Conservation (phyloP, 768 basidiomycete species). For the Gloeophyllum trabeum region DNA sequence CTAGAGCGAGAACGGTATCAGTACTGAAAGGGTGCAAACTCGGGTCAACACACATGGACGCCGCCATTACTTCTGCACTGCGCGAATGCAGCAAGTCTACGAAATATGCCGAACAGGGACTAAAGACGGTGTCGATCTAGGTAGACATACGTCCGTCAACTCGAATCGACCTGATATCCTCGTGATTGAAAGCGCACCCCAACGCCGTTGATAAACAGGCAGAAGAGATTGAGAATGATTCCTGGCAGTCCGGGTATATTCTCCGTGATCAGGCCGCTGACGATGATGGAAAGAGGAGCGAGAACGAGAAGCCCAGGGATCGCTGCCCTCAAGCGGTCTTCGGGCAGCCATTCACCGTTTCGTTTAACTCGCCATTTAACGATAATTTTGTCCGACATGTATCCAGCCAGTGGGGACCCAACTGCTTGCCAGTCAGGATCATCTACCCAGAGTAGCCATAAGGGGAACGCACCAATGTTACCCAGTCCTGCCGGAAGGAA, state of each 20-base stretch:
- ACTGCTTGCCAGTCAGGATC: slow-evolving; percentile 27
- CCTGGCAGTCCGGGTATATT: slow-evolving; percentile 40
- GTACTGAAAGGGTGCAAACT: neutral
- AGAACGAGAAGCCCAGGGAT: slow-evolving; percentile 34
- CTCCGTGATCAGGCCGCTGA: slow-evolving; percentile 36
- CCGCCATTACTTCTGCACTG: slow-evolving; percentile 57
- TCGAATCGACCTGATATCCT: neutral
- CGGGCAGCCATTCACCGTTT: slow-evolving; percentile 51
- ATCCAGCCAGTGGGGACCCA: slow-evolving; percentile 49
- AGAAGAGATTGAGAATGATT: slow-evolving; percentile 36
- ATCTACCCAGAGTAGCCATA: slow-evolving; percentile 5
- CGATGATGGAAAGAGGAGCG: slow-evolving; percentile 39
- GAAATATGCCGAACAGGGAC: slow-evolving; percentile 42
- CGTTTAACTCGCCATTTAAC: slow-evolving; percentile 34
- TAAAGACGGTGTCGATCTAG: slow-evolving; percentile 46
- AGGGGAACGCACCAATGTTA: slow-evolving; percentile 34
- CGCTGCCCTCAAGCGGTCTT: slow-evolving; percentile 52
- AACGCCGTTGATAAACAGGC: slow-evolving; percentile 51
- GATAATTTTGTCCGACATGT: slow-evolving; percentile 44
- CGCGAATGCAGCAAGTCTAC: slow-evolving; percentile 49
- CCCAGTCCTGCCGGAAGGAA: slow-evolving; percentile 52
- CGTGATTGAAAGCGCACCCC: slow-evolving; percentile 31
- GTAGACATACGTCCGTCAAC: neutral
- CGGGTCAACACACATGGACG: slow-evolving; percentile 27
- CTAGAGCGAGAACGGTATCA: slow-evolving; percentile 16